phyloP scores from a whole-genome alignment of 1,284 basidiomycete species.

The Heterobasidion occidentale region DNA sequence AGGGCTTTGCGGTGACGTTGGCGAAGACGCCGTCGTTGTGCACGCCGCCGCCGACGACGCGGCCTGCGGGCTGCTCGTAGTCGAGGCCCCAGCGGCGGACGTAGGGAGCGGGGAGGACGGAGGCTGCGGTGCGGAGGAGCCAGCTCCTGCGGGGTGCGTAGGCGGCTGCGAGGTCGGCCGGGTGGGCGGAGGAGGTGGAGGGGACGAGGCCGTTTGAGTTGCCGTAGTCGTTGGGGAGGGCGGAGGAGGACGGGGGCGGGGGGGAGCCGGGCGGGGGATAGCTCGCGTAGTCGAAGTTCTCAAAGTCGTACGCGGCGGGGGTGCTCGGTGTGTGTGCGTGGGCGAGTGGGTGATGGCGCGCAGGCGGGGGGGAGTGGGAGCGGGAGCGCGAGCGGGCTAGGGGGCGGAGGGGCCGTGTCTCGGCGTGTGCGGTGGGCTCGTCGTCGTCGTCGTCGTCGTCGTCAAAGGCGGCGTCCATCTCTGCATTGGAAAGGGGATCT shows the following conservation, averaged over 20 bases:
- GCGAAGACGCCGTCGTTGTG: conserved; percentile 93
- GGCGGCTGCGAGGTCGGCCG: conserved; percentile 19
- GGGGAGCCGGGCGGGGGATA: conserved; percentile 83
- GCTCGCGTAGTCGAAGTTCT: conserved; percentile 66
- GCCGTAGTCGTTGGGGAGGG: conserved; percentile 62
- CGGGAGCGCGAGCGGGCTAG: conserved; percentile 10
- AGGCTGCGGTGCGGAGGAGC: conserved; percentile 48
- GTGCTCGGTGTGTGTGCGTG: conserved; percentile 20
- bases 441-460: conserved; percentile 62
- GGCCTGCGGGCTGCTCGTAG: conserved; percentile 36
- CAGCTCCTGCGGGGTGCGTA: conserved; percentile 36
- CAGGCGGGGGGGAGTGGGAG: conserved; percentile 21
- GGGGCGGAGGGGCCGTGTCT: conserved; percentile 46
- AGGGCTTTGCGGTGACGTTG: conserved; percentile 92
- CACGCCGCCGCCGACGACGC: conserved; percentile 67
- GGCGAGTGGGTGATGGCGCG: conserved; percentile 1
- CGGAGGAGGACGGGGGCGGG: conserved; percentile 54
- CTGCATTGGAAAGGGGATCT: conserved; percentile 43
- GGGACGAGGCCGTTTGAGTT: conserved; percentile 82
- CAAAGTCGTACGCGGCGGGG: conserved; percentile 73
- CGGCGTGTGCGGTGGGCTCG: conserved; percentile 27
- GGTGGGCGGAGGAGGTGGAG: conserved; percentile 26
- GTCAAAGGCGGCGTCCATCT: conserved; percentile 75
- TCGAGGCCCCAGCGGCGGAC: conserved; percentile 40
- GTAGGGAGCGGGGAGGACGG: conserved; percentile 46